Percentiles rank a stretch among this genome's conserved stretches.
These are phyloP conservation scores for Hanseniaspora clermontiae DNA, from an alignment of 805 yeast genomes.

Conservation along the genomic window DNA sequence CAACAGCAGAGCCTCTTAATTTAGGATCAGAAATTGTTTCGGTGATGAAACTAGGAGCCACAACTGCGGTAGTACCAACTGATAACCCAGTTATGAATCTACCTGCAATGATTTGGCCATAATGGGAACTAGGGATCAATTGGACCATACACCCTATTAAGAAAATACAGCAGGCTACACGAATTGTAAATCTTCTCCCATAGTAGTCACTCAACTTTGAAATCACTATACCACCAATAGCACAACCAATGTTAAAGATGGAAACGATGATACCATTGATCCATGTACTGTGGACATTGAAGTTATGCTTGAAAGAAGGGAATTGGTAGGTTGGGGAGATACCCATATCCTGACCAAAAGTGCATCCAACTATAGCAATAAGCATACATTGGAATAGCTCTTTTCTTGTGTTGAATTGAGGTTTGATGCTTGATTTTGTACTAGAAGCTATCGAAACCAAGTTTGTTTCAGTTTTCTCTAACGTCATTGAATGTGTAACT, in stretches of 20 bases:
- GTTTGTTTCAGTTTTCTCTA: background rate
- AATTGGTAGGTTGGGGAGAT: constrained; percentile 48
- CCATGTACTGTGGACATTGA: constrained; percentile 36
- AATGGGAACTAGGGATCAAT: constrained; percentile 29
- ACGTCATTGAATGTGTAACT: background rate
- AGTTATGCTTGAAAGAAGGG: constrained; percentile 32
- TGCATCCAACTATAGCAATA: constrained; percentile 59
- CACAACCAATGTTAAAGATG: constrained; percentile 57
- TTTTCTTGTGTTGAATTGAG: background rate
- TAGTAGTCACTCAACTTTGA: constrained; percentile 46
- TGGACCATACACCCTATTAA: constrained; percentile 49
- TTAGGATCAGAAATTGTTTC: constrained; percentile 50
- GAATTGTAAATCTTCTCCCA: constrained; percentile 51
- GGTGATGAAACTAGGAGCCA: constrained; percentile 57
- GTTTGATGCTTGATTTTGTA: background rate
- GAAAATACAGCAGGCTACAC: constrained; percentile 42
- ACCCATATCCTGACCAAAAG: constrained; percentile 67
- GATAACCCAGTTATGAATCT: constrained; percentile 60
- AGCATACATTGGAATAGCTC: constrained; percentile 35
- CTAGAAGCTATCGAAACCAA: background rate
- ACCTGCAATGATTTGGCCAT: constrained; percentile 44
- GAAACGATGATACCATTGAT: constrained; percentile 41
- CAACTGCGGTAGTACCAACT: constrained; percentile 61
- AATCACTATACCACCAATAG: constrained; percentile 51
- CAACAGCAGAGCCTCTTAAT: constrained; percentile 56